Base-by-base conservation (phyloP, 148 eudicot species). In the Cornus suecica region DNA sequence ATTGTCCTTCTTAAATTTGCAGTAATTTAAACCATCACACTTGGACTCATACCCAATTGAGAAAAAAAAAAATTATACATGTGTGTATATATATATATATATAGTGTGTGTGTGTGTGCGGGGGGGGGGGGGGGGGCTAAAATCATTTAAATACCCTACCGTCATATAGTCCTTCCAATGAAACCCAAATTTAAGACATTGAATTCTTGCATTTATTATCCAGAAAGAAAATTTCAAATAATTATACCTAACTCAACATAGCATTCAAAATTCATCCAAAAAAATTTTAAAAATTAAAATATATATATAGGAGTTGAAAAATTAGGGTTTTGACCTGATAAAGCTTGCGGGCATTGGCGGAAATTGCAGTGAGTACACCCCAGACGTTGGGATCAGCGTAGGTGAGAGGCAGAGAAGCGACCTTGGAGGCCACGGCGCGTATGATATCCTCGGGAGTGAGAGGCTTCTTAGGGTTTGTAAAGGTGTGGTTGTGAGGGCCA, bases 341-440 rank as follows among this genome's bases (percentile, higher is more conserved):
- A 22, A 96, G 91, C 66, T 92, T 91, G 6, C 99, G 94, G 60
- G 99, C 94, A 64, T 85, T 86, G 60, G 56, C 77, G 14, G 97
- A 94, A 26, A 94, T 92, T 30, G 97, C 99, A 8, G 99, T 94
- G 72, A 94, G 94, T 29, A 91, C 99, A 20, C 87, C 99, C 99
- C 99, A 94, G 52, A 94, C 97, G 4, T 88, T 80, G 27, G 90
- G 89, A 81, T 92, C 92, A 10, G 93, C 79, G 72, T 81, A 80
- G 22, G 88, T 92, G 7, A 94, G 84, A 1, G 91, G 85, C 87
- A 88, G 95, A 52, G 89, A 79, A 3, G 95, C 91, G 41, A 89
- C 78, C 42, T 82, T 88, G 0, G 90, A 52, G 15, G 98, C 98
- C 28, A 80, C 92, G 0, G 90, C 80, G 13, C 79, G 31, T n/a